Conservation (phyloP, 306 rosid species). For the Quercus suber region DNA sequence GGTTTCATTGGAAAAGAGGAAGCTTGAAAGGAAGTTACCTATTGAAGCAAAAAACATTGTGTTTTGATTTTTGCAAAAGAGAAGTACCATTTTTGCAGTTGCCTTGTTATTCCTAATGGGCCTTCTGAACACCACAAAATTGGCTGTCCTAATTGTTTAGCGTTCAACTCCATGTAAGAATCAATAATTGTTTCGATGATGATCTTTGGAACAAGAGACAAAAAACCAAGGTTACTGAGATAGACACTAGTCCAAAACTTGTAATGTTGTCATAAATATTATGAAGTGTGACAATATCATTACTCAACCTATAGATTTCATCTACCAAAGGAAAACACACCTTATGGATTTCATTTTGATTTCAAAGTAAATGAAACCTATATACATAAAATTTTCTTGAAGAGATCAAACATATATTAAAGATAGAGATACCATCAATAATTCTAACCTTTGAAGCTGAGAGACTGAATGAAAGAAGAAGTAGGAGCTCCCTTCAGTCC, state of each 20-base stretch:
- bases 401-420: background rate
- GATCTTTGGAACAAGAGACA: background rate
- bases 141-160: background rate
- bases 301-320: too few species aligned
- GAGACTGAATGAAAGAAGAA: conserved; percentile 46
- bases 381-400: background rate
- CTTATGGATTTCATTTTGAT: background rate
- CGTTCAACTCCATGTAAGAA: background rate
- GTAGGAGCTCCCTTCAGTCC: conserved; percentile 86
- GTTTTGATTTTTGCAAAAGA: background rate
- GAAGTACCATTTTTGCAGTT: background rate
- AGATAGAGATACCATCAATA: background rate
- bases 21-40: background rate
- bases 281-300: too few species aligned
- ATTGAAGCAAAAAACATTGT: background rate
- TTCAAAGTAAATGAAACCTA: background rate
- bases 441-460: background rate
- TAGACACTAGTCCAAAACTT: too few species aligned
- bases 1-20: background rate
- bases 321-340: too few species aligned
- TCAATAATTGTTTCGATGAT: background rate
- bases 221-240: background rate
- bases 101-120: background rate
- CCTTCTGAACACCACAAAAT: background rate
- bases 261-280: too few species aligned